Base-by-base conservation (phyloP, 2,329 filamentous ascomycete species). In the Aspergillus fumigatus region DNA sequence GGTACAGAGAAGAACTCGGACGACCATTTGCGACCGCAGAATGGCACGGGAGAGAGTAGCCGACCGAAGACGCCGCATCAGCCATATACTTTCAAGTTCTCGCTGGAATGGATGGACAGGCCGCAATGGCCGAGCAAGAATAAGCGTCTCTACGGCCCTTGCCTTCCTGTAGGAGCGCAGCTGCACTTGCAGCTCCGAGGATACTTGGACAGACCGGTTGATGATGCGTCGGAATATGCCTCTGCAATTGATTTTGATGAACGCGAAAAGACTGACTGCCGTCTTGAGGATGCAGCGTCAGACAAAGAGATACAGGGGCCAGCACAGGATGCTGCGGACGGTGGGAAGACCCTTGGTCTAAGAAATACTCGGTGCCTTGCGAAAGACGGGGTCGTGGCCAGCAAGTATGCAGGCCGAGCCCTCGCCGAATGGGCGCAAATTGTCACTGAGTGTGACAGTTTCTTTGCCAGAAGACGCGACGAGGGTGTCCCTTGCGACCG, bases 71-170 rank as follows among this genome's bases (percentile, higher is more conserved):
- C 68, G n/a, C 72, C 71, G 49, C 82, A 84, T 61, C 82, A 82
- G 55, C 77, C 75, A 43, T 85, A 82, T 62, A 84, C 79, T 60
- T 88, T 88, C 76, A 86, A 84, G 58, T 88, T 88, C 67, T 87
- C 84, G 1, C 75, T 88, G n/a, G 86, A 88, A 67, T 86, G 80
- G 79, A 78, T 82, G 50, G 82, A 84, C 56, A 80, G 81, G 65
- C 72, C 81, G 68, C 68, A 79, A 63, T 71, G 75, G 69, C 58
- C 80, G 64, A 70, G 76, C 70, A 71, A 81, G 72, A 71, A 84
- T 77, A 75, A 75, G 71, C 79, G 79, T 4, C 75, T 87, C 6
- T 76, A 77, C 52, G 77, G 81, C 8, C 85, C 85, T 1, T 77
- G 79, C 43, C 77, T 87, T 11, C 84, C 85, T 0, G 70, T 80